These are phyloP conservation scores for Tetragonia tetragonoides DNA, from an alignment of 148 eudicot species.

Conservation along the genomic window DNA sequence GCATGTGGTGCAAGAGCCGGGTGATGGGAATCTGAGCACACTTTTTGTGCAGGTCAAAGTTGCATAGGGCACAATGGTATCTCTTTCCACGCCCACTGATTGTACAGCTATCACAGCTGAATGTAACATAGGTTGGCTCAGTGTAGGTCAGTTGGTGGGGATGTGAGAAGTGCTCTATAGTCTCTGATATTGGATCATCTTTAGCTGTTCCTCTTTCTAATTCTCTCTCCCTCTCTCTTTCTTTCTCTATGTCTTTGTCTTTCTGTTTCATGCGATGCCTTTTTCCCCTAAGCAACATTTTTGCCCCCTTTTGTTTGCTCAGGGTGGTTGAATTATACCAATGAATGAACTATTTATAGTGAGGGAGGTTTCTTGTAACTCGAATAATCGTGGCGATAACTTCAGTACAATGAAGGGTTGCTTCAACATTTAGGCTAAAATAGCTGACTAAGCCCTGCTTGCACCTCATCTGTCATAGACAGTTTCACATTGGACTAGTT, in stretches of 20 bases:
- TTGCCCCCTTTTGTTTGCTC: background rate
- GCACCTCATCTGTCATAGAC: too few species aligned
- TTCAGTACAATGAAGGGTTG: too few species aligned
- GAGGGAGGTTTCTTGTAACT: background rate
- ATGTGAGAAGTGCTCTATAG: slow-evolving; percentile 20
- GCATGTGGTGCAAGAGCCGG: slow-evolving; percentile 24
- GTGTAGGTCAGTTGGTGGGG: slow-evolving; percentile 16
- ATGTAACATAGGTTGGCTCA: background rate
- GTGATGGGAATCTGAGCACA: slow-evolving; percentile 18
- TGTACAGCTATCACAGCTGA: slow-evolving; percentile 11
- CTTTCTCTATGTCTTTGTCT: slow-evolving; percentile 12
- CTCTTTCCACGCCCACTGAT: slow-evolving; percentile 6
- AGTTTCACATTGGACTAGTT: slow-evolving; percentile 2
- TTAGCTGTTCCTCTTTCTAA: background rate
- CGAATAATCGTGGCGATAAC: background rate
- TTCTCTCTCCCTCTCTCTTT: background rate
- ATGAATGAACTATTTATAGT: background rate
- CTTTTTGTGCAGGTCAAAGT: slow-evolving; percentile 24
- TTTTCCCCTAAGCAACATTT: slow-evolving; percentile 24
- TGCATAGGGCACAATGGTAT: slow-evolving; percentile 21
- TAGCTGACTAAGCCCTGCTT: too few species aligned
- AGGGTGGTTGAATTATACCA: background rate
- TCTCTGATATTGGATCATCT: background rate
- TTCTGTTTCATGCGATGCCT: slow-evolving; percentile 17
- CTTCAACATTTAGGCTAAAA: too few species aligned